Conservation (phyloP, 2,329 filamentous ascomycete species). For the Trichoderma harzianum region DNA sequence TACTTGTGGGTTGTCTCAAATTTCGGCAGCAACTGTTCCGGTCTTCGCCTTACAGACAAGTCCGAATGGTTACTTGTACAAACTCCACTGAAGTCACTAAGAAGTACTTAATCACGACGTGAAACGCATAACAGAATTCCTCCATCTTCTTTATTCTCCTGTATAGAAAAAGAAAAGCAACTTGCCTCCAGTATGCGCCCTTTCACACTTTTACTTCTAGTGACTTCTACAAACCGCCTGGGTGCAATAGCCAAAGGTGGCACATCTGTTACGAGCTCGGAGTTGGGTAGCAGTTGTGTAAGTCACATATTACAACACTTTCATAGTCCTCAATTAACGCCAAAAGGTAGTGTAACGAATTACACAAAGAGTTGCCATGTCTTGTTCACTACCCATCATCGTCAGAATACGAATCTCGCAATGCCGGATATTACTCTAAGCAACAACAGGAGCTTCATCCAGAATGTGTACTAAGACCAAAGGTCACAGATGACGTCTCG, state of each 20-base stretch:
- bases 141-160: not conserved
- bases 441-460: not conserved
- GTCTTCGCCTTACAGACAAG: not conserved
- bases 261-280: not conserved
- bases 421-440: not conserved
- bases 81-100: not conserved
- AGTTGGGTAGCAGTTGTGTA: not conserved
- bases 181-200: not conserved
- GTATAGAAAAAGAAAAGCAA: not conserved
- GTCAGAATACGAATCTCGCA: not conserved
- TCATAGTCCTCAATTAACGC: not conserved
- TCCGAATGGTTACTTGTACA: not conserved
- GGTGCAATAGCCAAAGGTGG: not conserved
- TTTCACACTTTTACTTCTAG: not conserved
- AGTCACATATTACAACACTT: not conserved
- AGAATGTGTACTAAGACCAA: not conserved
- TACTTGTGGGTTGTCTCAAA: not conserved
- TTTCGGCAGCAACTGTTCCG: not conserved
- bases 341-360: not conserved
- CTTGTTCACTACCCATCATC: not conserved
- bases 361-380: not conserved
- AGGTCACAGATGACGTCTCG: not conserved
- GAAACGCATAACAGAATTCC: not conserved
- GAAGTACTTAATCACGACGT: not conserved
- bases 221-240: not conserved